A percentile compares a stretch with the other conserved stretches of the same genome.
These are phyloP conservation scores for Naganishia vishniacii DNA, from an alignment of 768 basidiomycete species.

Conservation along the genomic window DNA sequence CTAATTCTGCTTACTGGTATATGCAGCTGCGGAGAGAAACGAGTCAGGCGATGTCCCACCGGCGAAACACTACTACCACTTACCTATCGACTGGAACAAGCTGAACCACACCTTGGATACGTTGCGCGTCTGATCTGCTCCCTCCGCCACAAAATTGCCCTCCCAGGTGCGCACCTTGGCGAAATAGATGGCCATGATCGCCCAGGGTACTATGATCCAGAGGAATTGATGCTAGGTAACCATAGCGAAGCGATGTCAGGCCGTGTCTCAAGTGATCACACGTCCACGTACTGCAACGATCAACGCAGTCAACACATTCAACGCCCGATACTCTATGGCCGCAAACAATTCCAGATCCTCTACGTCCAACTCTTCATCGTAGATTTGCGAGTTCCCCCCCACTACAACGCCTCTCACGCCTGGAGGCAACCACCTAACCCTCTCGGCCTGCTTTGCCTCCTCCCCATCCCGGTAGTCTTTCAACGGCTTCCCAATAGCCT, in stretches of 20 bases:
- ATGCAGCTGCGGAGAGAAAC: neutral
- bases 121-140: constrained; percentile 30
- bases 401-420: constrained; percentile 36
- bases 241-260: neutral
- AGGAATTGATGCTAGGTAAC: constrained; percentile 37
- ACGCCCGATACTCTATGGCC: constrained; percentile 42
- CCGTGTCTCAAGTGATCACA: neutral
- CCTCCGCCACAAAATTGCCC: constrained; percentile 26
- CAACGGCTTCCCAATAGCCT: constrained; percentile 2
- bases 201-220: constrained; percentile 36
- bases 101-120: constrained; percentile 39
- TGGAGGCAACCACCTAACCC: constrained; percentile 41
- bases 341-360: constrained; percentile 43
- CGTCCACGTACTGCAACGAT: constrained; percentile 31
- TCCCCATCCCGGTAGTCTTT: constrained; percentile 5
- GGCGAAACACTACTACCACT: neutral
- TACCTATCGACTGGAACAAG: constrained; percentile 30
- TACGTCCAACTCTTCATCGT: constrained; percentile 41
- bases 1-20: neutral
- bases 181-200: constrained; percentile 42
- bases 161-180: constrained; percentile 31
- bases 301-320: constrained; percentile 37
- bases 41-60: neutral
- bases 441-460: constrained; percentile 18
- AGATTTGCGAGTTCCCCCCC: constrained; percentile 42